A percentile compares a stretch with the other conserved stretches of the same genome.
phyloP scores from a whole-genome alignment of 805 yeast genomes.

The Sugiyamaella floridensis region DNA sequence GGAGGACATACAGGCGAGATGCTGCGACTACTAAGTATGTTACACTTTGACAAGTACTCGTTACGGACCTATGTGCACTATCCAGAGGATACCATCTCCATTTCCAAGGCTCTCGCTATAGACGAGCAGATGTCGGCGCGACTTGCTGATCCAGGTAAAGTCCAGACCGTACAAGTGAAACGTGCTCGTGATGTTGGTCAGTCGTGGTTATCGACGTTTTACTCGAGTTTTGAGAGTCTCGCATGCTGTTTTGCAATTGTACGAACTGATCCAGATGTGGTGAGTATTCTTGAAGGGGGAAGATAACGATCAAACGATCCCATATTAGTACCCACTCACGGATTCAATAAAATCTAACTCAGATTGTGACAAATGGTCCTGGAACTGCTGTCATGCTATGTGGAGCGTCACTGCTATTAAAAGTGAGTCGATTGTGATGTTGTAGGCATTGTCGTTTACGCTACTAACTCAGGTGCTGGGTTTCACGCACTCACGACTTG shows the following conservation, averaged over 20 bases:
- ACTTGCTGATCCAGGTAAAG: slow-evolving; percentile 29
- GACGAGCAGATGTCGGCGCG: slow-evolving; percentile 14
- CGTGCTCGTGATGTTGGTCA: slow-evolving; percentile 63
- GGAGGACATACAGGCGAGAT: slow-evolving; percentile 98
- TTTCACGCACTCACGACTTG: slow-evolving; percentile 43
- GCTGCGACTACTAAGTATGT: slow-evolving; percentile 53
- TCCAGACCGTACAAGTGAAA: slow-evolving; percentile 34
- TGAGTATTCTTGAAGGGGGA: not conserved
- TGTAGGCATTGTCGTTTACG: not conserved
- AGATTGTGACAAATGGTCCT: slow-evolving; percentile 64
- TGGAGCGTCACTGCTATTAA: slow-evolving; percentile 45
- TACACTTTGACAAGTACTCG: slow-evolving; percentile 26
- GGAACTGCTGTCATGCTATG: slow-evolving; percentile 73
- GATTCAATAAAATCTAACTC: not conserved
- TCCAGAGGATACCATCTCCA: slow-evolving; percentile 47
- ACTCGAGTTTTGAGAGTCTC: slow-evolving; percentile 39
- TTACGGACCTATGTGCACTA: slow-evolving; percentile 35
- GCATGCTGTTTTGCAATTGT: slow-evolving; percentile 27
- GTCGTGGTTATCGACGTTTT: slow-evolving; percentile 39
- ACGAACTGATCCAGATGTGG: slow-evolving; percentile 33
- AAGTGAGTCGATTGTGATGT: slow-evolving; percentile 23
- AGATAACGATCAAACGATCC: too few species aligned
- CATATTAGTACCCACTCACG: too few species aligned
- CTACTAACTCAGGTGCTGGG: slow-evolving; percentile 13
- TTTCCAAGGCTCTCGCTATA: slow-evolving; percentile 25